Percentiles rank a stretch among this genome's conserved stretches.
Conservation (phyloP, 177 flowering plant genomes). For the Telopea speciosissima region DNA sequence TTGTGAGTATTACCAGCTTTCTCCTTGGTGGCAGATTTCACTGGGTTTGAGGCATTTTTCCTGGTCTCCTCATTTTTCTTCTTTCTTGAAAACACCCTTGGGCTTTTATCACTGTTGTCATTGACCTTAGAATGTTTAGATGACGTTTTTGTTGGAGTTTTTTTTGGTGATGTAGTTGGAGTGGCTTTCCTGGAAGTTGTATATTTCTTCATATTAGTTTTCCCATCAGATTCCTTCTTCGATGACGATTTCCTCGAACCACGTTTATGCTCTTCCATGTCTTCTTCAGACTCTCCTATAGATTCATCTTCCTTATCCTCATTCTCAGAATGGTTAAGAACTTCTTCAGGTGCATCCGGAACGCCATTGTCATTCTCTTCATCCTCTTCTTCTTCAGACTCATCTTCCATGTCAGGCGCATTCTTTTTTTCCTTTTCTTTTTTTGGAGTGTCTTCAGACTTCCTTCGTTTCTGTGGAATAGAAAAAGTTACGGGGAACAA, state of each 20-base stretch:
- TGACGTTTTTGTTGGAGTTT: slow-evolving; percentile 23
- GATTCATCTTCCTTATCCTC: slow-evolving; percentile 23
- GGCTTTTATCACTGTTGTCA: slow-evolving; percentile 35
- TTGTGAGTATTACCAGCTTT: slow-evolving; percentile 30
- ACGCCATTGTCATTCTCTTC: slow-evolving; percentile 56
- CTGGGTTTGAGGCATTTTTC: slow-evolving; percentile 31
- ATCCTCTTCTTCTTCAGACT: slow-evolving; percentile 36
- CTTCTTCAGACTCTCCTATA: slow-evolving; percentile 35
- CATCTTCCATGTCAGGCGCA: slow-evolving; percentile 48
- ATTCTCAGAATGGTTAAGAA: slow-evolving; percentile 36
- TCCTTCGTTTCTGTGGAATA: slow-evolving; percentile 43
- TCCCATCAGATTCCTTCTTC: slow-evolving; percentile 36
- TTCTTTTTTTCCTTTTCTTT: slow-evolving; percentile 30
- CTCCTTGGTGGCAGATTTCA: slow-evolving; percentile 20
- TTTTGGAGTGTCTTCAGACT: slow-evolving; percentile 30
- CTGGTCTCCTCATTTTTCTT: slow-evolving; percentile 39
- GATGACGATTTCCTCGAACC: slow-evolving; percentile 18
- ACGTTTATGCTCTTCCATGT: slow-evolving; percentile 24
- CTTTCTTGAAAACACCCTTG: slow-evolving; percentile 53
- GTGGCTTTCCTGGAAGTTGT: slow-evolving; percentile 23
- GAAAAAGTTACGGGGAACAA: not conserved
- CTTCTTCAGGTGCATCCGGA: slow-evolving; percentile 50
- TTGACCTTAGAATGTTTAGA: slow-evolving; percentile 32
- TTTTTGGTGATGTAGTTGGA: slow-evolving; percentile 25
- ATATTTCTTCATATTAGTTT: slow-evolving; percentile 28